Evolutionary conservation across 164 flowering plant genomes (phyloP).

Genomic region (Stephania cephalantha): DNA sequence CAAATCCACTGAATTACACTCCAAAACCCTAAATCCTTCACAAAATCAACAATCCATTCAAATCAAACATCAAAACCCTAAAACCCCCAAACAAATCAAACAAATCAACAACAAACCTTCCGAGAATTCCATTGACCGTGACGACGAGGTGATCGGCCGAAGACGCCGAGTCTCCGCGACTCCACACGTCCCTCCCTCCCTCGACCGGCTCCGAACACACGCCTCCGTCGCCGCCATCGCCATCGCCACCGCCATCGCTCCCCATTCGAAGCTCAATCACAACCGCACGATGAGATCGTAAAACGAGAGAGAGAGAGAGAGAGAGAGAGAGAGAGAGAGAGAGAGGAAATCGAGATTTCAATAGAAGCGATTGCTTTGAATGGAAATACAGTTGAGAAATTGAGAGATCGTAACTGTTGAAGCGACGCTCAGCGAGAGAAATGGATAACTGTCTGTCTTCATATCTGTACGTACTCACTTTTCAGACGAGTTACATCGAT

Average conservation of each 20-base stretch:
- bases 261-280: no score
- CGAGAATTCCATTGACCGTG: constrained; percentile 91
- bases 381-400: no score
- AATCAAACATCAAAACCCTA: neutral
- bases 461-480: no score
- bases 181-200: constrained; percentile 63
- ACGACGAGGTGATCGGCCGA: constrained; percentile 84
- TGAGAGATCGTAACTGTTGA: no score
- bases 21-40: neutral
- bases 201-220: constrained; percentile 43
- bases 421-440: no score
- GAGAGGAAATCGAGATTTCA: no score
- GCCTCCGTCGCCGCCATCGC: constrained; percentile 18
- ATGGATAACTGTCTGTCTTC: no score
- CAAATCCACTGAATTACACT: neutral
- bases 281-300: no score
- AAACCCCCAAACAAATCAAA: neutral
- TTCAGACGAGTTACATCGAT: no score
- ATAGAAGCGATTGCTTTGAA: no score
- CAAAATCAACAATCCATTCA: neutral
- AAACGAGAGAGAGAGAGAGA: no score
- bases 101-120: constrained; percentile 39
- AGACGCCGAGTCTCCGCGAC: constrained; percentile 42
- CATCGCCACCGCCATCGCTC: constrained; percentile 5
- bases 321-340: no score